These are phyloP conservation scores for Talaromyces amestolkiae DNA, from an alignment of 2,329 filamentous ascomycete species.

Conservation along the genomic window DNA sequence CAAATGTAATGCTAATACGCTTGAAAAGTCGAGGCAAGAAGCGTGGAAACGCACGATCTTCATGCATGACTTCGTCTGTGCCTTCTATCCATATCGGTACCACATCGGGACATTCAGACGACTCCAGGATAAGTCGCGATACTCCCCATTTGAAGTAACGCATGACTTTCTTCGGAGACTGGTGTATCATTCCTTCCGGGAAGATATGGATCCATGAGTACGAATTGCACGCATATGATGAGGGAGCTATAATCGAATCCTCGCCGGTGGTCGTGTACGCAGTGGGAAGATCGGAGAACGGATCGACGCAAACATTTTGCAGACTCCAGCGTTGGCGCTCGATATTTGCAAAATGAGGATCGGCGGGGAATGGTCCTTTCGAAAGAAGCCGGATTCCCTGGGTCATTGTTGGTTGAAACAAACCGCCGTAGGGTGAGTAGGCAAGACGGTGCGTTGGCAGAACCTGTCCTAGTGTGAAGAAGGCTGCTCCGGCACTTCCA, in stretches of 20 bases:
- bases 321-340: conserved; percentile 39
- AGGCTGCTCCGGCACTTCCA: conserved; percentile 63
- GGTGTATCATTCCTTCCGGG: conserved; percentile 91
- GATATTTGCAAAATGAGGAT: conserved; percentile 43
- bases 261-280: conserved; percentile 41
- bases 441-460: conserved; percentile 80
- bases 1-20: conserved; percentile 71
- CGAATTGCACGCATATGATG: conserved; percentile 66
- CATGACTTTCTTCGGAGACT: conserved; percentile 73
- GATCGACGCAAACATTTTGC: conserved; percentile 46
- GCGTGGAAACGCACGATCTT: conserved; percentile 73
- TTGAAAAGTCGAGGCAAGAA: conserved; percentile 75
- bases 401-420: conserved; percentile 84
- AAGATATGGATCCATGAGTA: conserved; percentile 93
- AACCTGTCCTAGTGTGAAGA: conserved; percentile 88
- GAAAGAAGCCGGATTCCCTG: conserved; percentile 84
- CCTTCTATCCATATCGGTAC: conserved; percentile 95
- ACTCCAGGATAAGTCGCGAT: conserved; percentile 84
- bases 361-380: conserved; percentile 56
- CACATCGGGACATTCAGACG: conserved; percentile 80
- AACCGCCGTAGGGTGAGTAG: conserved; percentile 76
- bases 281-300: conserved; percentile 45
- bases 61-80: conserved; percentile 82
- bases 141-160: conserved; percentile 99
- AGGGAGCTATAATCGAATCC: conserved; percentile 64